Evolutionary conservation across 1,139 yeast species (phyloP), one percentile per base, ranked within the genome.

Genomic region (Yamadazyma trypodendri): DNA sequence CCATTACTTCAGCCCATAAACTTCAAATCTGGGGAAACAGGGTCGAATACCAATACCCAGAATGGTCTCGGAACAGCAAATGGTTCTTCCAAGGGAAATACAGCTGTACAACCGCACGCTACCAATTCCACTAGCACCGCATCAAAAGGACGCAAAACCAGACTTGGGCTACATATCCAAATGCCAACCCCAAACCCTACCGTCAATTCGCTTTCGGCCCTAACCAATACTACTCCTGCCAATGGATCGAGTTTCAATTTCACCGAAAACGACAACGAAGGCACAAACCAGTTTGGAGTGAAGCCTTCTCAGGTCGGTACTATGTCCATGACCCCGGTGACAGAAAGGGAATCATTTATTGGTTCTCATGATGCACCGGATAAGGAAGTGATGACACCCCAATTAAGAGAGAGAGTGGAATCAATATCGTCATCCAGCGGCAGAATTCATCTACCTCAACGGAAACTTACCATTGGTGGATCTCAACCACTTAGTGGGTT

Each of bases 251-350:
- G 51, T n/a, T 44, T 44, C 34, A 17, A 10, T 11, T 12, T 6
- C 10, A 28, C 10, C n/a, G 59, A 51, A 4, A 46, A 42, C 4
- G 55, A 50, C 18, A 46, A 44, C 30, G 70, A 63, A 15, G 73
- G 73, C 43, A 71, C 79, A 10, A 79, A 83, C 55, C 84, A 84
- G 52, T 80, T 80, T 65, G 84, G 89, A 34, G 70, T 80, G 46
- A 72, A 77, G 52, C 74, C 81, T 2, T 62, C 76, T 10, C 75
- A 69, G 34, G 68, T 77, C 2, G 65, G 66, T 34, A 54, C 72
- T 16, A 63, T 82, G 50, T 74, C 86, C 0, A 84, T 84, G 94
- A 84, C 94, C 0, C 94, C 92, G 0, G 79, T 84, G 2, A 72
- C 85, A 1, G 94, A 84, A 50, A 79, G 72, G 48, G 77, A 61